Evolutionary conservation across 148 eudicot genomes (phyloP), one percentile per base, ranked within the genome.

Genomic region (Polygonum aviculare): DNA sequence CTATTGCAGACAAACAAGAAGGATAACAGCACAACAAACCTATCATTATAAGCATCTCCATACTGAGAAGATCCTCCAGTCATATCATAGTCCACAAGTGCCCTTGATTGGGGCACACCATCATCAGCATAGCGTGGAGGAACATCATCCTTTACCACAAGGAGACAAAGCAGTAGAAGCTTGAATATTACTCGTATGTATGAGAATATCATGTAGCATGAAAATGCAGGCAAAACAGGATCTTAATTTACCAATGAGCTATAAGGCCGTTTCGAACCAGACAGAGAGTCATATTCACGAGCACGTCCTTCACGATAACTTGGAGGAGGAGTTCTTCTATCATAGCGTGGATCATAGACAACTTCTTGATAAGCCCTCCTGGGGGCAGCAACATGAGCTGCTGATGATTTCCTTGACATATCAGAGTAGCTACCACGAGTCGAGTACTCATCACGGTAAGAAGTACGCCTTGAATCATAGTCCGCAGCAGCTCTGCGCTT

Each of bases 191-290:
- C n/a, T n/a, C n/a, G n/a, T n/a, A 44, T 7, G 47, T 1, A 44
- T 2, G 47, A 44, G 47, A 44, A 6, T 6, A 44, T 44, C 47
- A 44, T 44, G 9, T 44, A 44, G 47, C 6, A 10, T 6, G 47
- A 44, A 44, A 44, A 44, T 44, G 47, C 47, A 0, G 9, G 47
- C 7, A 44, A 10, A 44, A 2, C 47, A 7, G 47, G 9, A 44
- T 7, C 9, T 44, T 44, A 19, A 16, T 21, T 81, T 71, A 92
- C 99, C 93, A 92, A 26, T 11, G 96, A 88, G 80, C 87, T 78
- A 80, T 92, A 92, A 15, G 97, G 84, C 38, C 97, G 96, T 77
- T 95, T 95, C 50, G 97, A 92, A 15, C 97, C 97, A 81, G 99
- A 83, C 22, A 87, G 39, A 75, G 94, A 80, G 38, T 88, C 94